Conservation (phyloP, 1,284 basidiomycete species). For the Stygiomarasmius scandens region DNA sequence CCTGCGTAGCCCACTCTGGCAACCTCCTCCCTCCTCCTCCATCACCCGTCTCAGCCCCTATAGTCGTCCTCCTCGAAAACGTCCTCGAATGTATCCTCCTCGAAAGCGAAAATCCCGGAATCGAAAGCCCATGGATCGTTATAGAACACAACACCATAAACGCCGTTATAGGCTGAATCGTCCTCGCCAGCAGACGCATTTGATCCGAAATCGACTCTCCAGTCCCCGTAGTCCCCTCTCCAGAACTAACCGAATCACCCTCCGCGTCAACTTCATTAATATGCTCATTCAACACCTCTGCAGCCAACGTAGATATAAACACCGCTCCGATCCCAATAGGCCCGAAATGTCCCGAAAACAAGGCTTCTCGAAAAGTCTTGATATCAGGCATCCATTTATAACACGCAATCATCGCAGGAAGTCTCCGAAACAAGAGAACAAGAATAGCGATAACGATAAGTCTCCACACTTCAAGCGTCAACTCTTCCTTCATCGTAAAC, state of each 20-base stretch:
- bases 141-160: slow-evolving; percentile 93
- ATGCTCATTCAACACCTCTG: slow-evolving; percentile 59
- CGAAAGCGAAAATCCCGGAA: slow-evolving; percentile 90
- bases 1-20: slow-evolving; percentile 73
- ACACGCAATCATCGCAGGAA: slow-evolving; percentile 80
- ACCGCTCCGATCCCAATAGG: slow-evolving; percentile 85
- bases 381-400: slow-evolving; percentile 94
- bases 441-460: slow-evolving; percentile 81
- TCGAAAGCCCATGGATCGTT: slow-evolving; percentile 86
- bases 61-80: slow-evolving; percentile 53
- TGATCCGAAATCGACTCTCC: slow-evolving; percentile 56
- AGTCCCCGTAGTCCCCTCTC: too few relatives aligned
- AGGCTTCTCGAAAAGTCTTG: slow-evolving; percentile 85
- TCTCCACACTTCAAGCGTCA: slow-evolving; percentile 81
- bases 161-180: slow-evolving; percentile 88
- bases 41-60: not conserved
- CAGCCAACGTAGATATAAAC: slow-evolving; percentile 90
- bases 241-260: too few relatives aligned
- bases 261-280: slow-evolving; percentile 39
- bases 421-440: slow-evolving; percentile 76
- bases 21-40: not conserved
- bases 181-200: slow-evolving; percentile 66
- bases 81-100: slow-evolving; percentile 88
- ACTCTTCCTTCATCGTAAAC: slow-evolving; percentile 43
- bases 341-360: slow-evolving; percentile 94